Base-by-base conservation (phyloP, 2,329 filamentous ascomycete genomes). In the Aspergillus felis region DNA sequence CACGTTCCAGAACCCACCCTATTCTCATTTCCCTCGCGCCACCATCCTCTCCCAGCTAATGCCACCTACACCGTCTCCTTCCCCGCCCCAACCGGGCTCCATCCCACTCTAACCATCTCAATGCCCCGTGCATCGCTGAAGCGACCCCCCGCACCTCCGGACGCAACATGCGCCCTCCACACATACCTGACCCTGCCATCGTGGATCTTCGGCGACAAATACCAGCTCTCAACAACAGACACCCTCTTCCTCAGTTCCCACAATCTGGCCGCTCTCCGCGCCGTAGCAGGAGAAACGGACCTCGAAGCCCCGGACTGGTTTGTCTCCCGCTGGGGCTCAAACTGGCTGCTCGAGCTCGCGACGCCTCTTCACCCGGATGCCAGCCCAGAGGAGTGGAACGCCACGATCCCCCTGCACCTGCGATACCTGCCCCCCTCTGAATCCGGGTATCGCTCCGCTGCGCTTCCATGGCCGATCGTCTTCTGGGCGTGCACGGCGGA, bases 281-380 rank as follows among this genome's bases (percentile, higher is more conserved):
- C 88, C 61, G 82, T 91, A 14, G 86, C 86, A 27, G 84, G 89
- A 12, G 90, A 91, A 22, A 89, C 92, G 6, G 92, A 97, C 64
- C 86, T 97, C 54, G 93, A 97, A 77, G 92, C 91, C 0, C 93
- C 93, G 1, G 88, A 88, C 66, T 97, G 95, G 79, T 85, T 87
- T 1, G 82, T 91, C 29, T 70, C 82, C 6, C 74, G 81, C 32
- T 97, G 93, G 93, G 93, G 93, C 4, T 92, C 89, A 0, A 85
- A 83, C 17, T 80, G 91, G 17, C 81, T 97, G 4, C 75, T 97
- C 22, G 87, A 94, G 69, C 81, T 97, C 42, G 83, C 84, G 0
- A 79, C 81, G 1, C 84, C 88, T 0, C 24, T 47, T 20, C n/a
- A 64, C 6, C n/a, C 44, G 3, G 50, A 51, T 3, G 50, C 53